Percentiles rank a stretch among this genome's conserved stretches.
Conservation (phyloP, 768 basidiomycete species). For the Trametes coccinea region DNA sequence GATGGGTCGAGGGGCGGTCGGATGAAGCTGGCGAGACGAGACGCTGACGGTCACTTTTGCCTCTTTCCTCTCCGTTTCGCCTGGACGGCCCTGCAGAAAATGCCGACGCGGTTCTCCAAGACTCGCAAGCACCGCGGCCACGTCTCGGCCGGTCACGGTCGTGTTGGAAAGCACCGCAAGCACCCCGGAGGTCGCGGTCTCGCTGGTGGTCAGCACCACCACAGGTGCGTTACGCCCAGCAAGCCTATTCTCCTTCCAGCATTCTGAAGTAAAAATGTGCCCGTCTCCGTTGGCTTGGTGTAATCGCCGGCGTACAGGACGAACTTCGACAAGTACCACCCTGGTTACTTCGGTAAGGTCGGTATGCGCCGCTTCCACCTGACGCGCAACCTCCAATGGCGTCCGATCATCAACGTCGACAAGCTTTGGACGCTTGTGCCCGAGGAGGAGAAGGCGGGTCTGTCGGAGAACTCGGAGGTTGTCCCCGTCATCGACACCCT, state of each 20-base stretch:
- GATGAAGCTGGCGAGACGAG: conserved; percentile 34
- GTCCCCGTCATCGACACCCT: conserved; percentile 96
- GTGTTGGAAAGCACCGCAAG: conserved; percentile 99
- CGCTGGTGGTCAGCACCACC: conserved; percentile 99
- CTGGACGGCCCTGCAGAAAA: conserved; percentile 43
- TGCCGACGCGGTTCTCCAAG: conserved; percentile 96
- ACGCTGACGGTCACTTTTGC: conserved; percentile 25
- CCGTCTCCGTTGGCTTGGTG: background rate
- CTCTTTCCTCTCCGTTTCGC: background rate
- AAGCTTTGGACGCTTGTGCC: conserved; percentile 94
- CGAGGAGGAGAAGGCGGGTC: conserved; percentile 74
- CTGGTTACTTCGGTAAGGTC: conserved; percentile 99
- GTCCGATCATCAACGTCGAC: conserved; percentile 98
- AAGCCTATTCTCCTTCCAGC: background rate
- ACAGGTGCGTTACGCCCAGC: conserved; percentile 62
- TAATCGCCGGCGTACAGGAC: conserved; percentile 49
- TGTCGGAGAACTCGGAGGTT: conserved; percentile 72
- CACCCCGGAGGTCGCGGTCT: conserved; percentile 99
- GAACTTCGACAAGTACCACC: conserved; percentile 99
- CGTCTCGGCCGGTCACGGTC: conserved; percentile 99
- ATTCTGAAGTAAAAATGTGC: background rate
- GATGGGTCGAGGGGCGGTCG: conserved; percentile 47
- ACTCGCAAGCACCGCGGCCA: conserved; percentile 99
- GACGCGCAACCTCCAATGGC: conserved; percentile 88
- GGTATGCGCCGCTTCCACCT: conserved; percentile 99